These are phyloP conservation scores for Remersonia thermophila DNA, from an alignment of 2,329 filamentous ascomycete species.

Conservation along the genomic window DNA sequence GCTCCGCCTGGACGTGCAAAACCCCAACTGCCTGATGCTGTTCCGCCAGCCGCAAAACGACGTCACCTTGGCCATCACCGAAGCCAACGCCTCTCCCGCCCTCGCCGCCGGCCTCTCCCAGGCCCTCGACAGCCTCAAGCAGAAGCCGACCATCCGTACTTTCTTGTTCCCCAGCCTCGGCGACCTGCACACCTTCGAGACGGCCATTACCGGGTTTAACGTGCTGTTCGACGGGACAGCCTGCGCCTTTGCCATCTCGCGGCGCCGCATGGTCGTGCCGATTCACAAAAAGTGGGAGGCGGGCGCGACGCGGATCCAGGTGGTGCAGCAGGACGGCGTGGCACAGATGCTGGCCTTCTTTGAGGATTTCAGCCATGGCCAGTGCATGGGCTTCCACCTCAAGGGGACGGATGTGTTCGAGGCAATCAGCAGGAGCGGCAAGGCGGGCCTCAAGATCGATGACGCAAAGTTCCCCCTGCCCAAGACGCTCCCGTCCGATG, in stretches of 20 bases:
- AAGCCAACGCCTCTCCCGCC: slow-evolving; percentile 51
- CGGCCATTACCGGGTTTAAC: slow-evolving; percentile 65
- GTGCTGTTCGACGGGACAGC: slow-evolving; percentile 66
- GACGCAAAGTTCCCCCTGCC: slow-evolving; percentile 87
- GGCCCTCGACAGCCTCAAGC: slow-evolving; percentile 46
- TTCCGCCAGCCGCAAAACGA: slow-evolving; percentile 65
- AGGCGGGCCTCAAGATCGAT: slow-evolving; percentile 64
- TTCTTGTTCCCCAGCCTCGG: slow-evolving; percentile 53
- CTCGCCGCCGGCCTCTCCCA: slow-evolving; percentile 49
- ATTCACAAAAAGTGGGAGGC: slow-evolving; percentile 95
- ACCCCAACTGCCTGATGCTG: slow-evolving; percentile 50
- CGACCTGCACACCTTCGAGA: slow-evolving; percentile 69
- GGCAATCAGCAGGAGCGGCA: slow-evolving; percentile 48
- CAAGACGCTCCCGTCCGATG: slow-evolving; percentile 30
- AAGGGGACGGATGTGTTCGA: slow-evolving; percentile 79
- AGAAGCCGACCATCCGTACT: slow-evolving; percentile 54
- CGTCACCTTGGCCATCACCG: slow-evolving; percentile 62
- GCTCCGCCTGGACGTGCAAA: slow-evolving; percentile 50
- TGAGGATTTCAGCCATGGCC: slow-evolving; percentile 73
- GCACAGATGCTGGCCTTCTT: slow-evolving; percentile 78
- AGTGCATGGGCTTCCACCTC: slow-evolving; percentile 79
- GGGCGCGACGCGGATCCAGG: slow-evolving; percentile 63
- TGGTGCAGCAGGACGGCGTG: slow-evolving; percentile 64
- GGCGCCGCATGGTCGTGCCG: slow-evolving; percentile 77
- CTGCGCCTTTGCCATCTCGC: slow-evolving; percentile 65